A percentile compares a stretch with the other conserved stretches of the same genome.
Evolutionary conservation across 345 rosid genomes (phyloP).

Genomic region (Citrus mangshanensis): DNA sequence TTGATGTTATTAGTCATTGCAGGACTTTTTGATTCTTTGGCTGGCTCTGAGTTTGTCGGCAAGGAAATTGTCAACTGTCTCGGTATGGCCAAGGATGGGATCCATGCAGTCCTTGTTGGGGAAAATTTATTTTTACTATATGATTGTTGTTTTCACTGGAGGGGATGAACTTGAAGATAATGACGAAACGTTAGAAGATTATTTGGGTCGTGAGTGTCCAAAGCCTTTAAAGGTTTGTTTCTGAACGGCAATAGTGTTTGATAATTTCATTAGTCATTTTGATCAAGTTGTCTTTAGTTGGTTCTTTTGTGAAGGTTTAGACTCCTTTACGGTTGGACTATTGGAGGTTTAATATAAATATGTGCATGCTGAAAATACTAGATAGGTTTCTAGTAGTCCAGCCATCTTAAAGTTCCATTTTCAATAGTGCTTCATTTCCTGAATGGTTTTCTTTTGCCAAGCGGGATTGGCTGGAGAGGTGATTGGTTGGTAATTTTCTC

Average conservation of each 20-base stretch:
- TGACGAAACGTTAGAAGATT: constrained; percentile 76
- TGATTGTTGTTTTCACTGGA: constrained; percentile 73
- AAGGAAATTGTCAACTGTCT: constrained; percentile 83
- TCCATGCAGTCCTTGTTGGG: constrained; percentile 80
- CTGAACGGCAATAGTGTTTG: constrained; percentile 3
- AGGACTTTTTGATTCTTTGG: constrained; percentile 82
- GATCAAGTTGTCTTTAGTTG: background rate
- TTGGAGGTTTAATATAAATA: background rate
- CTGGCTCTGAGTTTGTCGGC: constrained; percentile 57
- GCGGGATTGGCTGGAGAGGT: background rate
- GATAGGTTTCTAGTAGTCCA: background rate
- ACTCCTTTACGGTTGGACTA: background rate
- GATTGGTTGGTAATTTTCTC: background rate
- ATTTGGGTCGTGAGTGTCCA: constrained; percentile 65
- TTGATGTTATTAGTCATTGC: constrained; percentile 8
- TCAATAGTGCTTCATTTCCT: background rate
- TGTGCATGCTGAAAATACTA: background rate
- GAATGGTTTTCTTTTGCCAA: background rate
- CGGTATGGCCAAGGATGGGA: constrained; percentile 79
- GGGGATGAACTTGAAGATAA: constrained; percentile 86
- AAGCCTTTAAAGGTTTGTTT: constrained; percentile 60
- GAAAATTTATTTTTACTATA: constrained; percentile 58
- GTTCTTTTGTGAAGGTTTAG: background rate
- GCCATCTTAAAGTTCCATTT: background rate
- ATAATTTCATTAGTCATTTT: background rate